Evolutionary conservation across 768 basidiomycete species (phyloP).

Genomic region (Kwoniella europaea): DNA sequence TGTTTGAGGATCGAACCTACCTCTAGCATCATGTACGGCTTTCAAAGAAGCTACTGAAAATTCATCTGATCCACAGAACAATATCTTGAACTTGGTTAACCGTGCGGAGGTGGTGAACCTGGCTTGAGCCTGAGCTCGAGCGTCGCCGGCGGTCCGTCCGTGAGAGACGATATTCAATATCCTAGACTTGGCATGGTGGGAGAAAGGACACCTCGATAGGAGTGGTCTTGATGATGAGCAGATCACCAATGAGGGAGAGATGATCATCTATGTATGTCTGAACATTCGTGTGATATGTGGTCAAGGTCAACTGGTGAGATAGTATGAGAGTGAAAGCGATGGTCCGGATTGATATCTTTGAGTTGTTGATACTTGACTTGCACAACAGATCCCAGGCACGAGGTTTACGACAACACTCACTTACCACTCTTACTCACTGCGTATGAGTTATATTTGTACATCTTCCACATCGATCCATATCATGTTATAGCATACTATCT

Average conservation of each 20-base stretch:
- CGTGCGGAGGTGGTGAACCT: background rate
- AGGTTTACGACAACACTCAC: no score
- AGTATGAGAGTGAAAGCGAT: background rate
- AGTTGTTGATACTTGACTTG: no score
- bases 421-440: no score
- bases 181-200: background rate
- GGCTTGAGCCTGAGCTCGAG: background rate
- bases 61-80: conserved; percentile 86
- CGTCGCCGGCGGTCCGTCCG: background rate
- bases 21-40: conserved; percentile 68
- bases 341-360: no score
- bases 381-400: no score
- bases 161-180: background rate
- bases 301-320: background rate
- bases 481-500: no score
- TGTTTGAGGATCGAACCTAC: conserved; percentile 58
- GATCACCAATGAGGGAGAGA: background rate
- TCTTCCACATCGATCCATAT: no score
- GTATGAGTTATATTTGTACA: no score
- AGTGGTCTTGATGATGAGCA: background rate
- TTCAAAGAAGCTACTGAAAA: conserved; percentile 79
- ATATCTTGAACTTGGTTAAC: conserved; percentile 59
- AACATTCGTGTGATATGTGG: background rate
- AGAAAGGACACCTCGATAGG: background rate
- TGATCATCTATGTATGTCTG: background rate